Conservation (phyloP, 352 stramenopile species). For the Phytophthora cactorum region DNA sequence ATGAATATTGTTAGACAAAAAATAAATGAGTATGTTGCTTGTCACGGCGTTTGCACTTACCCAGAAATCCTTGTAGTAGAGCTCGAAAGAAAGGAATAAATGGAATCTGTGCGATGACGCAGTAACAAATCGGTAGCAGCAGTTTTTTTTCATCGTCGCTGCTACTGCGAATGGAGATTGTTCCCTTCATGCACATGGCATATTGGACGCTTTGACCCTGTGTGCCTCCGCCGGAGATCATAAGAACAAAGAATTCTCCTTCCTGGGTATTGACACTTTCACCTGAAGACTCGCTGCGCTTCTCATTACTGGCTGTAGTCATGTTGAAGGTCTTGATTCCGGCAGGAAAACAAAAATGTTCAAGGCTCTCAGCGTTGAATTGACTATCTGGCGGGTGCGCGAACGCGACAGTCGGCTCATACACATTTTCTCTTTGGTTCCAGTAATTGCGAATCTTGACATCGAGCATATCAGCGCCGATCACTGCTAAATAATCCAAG, state of each 20-base stretch:
- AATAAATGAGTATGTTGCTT: background rate
- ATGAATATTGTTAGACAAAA: background rate
- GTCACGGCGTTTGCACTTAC: slow-evolving; percentile 15
- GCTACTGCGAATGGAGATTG: slow-evolving; percentile 25
- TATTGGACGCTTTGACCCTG: slow-evolving; percentile 65
- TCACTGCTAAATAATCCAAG: slow-evolving; percentile 57
- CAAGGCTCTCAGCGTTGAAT: slow-evolving; percentile 73
- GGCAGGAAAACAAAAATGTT: slow-evolving; percentile 76
- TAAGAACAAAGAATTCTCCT: slow-evolving; percentile 54
- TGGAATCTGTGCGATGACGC: slow-evolving; percentile 49
- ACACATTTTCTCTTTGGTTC: slow-evolving; percentile 51
- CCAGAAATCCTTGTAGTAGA: slow-evolving; percentile 40
- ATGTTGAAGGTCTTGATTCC: slow-evolving; percentile 32
- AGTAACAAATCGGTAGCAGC: slow-evolving; percentile 56
- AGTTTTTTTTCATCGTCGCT: slow-evolving; percentile 16
- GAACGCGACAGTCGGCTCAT: slow-evolving; percentile 66
- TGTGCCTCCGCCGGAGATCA: slow-evolving; percentile 54
- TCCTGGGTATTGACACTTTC: slow-evolving; percentile 5
- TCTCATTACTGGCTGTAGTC: background rate
- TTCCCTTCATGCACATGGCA: slow-evolving; percentile 59
- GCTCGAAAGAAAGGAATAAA: slow-evolving; percentile 53
- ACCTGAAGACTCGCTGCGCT: background rate
- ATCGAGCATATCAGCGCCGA: slow-evolving; percentile 53
- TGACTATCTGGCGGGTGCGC: slow-evolving; percentile 67
- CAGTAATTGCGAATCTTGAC: slow-evolving; percentile 51